Evolutionary conservation across 345 rosid genomes (phyloP).

Genomic region (Citrus mangshanensis): DNA sequence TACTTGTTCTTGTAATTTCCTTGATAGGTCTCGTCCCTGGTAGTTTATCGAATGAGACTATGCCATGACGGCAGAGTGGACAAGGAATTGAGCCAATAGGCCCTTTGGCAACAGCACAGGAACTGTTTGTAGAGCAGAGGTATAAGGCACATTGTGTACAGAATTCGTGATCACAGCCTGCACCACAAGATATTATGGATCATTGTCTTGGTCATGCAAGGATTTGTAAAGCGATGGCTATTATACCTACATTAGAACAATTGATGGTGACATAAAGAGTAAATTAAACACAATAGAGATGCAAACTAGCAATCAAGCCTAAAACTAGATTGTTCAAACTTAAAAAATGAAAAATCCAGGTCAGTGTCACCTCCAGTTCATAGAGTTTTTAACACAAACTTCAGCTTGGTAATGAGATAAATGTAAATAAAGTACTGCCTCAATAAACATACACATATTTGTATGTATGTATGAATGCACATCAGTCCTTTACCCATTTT

Average conservation of each 20-base stretch:
- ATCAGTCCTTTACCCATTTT: background rate
- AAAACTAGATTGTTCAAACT: background rate
- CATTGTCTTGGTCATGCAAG: background rate
- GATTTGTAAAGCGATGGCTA: background rate
- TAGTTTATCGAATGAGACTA: conserved; percentile 72
- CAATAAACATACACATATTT: background rate
- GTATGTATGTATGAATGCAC: background rate
- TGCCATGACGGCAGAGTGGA: conserved; percentile 89
- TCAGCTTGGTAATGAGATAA: background rate
- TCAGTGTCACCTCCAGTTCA: background rate
- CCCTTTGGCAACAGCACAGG: conserved; percentile 44
- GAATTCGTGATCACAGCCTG: conserved; percentile 93
- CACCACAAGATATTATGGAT: conserved; percentile 5
- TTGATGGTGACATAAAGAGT: background rate
- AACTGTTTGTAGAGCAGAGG: conserved; percentile 68
- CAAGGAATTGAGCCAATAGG: conserved; percentile 78
- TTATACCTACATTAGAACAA: background rate
- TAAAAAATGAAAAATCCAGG: too few relatives aligned
- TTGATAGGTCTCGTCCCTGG: conserved; percentile 42
- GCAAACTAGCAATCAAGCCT: background rate
- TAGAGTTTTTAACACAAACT: background rate
- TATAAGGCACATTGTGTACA: conserved; percentile 83
- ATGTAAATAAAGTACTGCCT: background rate
- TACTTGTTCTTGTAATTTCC: conserved; percentile 61
- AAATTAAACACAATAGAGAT: background rate